phyloP scores from a whole-genome alignment of 2,329 filamentous ascomycete genomes.

The Epichloe gansuensis region DNA sequence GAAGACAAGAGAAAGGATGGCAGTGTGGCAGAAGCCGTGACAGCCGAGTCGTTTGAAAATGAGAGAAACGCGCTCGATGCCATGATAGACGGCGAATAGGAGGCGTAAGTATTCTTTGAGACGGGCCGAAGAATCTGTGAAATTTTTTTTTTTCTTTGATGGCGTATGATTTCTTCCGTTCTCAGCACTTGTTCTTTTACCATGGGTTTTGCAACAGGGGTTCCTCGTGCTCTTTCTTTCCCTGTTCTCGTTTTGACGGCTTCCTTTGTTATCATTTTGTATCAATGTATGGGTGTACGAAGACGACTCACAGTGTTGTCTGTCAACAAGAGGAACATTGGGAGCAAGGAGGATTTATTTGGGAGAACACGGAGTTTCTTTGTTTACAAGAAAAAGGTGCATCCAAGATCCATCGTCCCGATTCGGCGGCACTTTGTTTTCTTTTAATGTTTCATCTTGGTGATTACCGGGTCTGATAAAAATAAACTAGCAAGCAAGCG shows the following conservation, averaged over 20 bases:
- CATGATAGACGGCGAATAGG: slow-evolving; percentile 30
- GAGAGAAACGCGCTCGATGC: slow-evolving; percentile 36
- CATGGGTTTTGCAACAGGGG: background rate
- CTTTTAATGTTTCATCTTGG: background rate
- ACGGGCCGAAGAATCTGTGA: background rate
- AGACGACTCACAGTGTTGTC: background rate
- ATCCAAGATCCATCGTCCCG: background rate
- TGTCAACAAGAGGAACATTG: background rate
- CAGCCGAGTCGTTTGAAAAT: slow-evolving; percentile 30
- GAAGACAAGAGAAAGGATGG: slow-evolving; percentile 25
- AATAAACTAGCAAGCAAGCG: too few species aligned
- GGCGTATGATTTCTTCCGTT: background rate
- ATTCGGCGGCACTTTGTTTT: background rate
- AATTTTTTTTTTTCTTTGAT: background rate
- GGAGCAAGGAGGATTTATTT: background rate
- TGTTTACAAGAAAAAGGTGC: background rate
- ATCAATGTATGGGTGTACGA: slow-evolving; percentile 1
- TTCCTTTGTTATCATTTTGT: background rate
- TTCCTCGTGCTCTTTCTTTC: background rate
- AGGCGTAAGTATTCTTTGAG: background rate
- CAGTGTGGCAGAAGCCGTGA: slow-evolving; percentile 21
- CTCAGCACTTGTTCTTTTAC: background rate
- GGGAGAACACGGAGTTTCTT: background rate
- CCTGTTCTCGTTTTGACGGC: background rate
- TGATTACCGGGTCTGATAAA: background rate